Base-by-base conservation (phyloP, 2,329 filamentous ascomycete species). In the Epichloe aotearoae region DNA sequence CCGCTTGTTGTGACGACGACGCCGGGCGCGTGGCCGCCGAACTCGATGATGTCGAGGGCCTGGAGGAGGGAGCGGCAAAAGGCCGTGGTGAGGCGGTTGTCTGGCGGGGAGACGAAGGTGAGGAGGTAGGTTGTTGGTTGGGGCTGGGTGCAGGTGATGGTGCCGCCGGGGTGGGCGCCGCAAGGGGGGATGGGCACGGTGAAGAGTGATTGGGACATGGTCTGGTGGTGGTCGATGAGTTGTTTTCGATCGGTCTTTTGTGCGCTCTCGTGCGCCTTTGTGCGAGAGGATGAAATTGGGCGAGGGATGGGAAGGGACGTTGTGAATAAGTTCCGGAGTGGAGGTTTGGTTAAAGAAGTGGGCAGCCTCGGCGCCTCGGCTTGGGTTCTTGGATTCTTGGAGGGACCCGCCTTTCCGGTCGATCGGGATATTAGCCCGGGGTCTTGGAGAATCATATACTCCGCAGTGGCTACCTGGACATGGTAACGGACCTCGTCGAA, bases 1-100 rank as follows among this genome's bases (percentile, higher is more conserved):
- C 75, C 78, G 41, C 82, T 86, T 0, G 86, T 91, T 5, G 86
- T 91, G 52, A 90, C 71, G 14, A 93, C 73, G 5, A 90, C 86
- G 49, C 87, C 87, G n/a, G 77, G 76, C 0, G 77, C 73, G 59
- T 84, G 74, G 46, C 63, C 59, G 50, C 74, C 74, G 53, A 81
- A 76, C 65, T 89, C 83, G 60, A 93, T 69, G 20, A 87, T 80
- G 68, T 93, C 86, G 54, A 93, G 79, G 4, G 86, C 83, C 11
- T 82, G 70, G 34, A 86, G 70, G 38, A 91, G 66, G 12, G 86
- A 75, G 52, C 76, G 70, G 68, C 83, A 84, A 60, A 89, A 84
- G 39, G 74, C 68, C 1, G 81, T 80, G 1, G 81, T 83, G 44
- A 91, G 75, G 38, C 87, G 79, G 69, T 91, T 93, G 69, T 93